These are phyloP conservation scores for Kluyveromyces marxianus DNA, from an alignment of 1,139 yeast genomes.

Conservation along the genomic window DNA sequence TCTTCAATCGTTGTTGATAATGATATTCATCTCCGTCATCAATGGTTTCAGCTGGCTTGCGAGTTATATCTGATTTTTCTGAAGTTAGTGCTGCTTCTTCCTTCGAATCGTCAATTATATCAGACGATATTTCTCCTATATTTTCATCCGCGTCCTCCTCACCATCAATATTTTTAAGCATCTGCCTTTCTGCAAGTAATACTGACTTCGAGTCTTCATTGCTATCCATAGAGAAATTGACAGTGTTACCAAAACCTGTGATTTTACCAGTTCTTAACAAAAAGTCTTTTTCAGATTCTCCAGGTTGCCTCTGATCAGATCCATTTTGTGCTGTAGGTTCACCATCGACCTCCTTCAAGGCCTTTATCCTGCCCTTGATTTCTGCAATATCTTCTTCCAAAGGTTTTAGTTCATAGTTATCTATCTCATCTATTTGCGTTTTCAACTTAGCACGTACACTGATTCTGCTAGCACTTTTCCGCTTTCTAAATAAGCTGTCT, in stretches of 20 bases:
- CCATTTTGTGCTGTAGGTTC: constrained; percentile 13
- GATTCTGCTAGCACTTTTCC: constrained; percentile 53
- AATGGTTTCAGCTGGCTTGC: constrained; percentile 22
- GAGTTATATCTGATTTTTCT: constrained; percentile 5
- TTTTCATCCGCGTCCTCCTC: constrained; percentile 10
- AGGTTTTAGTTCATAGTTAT: constrained; percentile 45
- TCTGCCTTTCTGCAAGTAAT: constrained; percentile 3
- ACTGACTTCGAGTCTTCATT: constrained; percentile 19
- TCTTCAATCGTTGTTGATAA: constrained; percentile 50
- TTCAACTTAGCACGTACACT: constrained; percentile 53
- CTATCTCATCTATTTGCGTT: constrained; percentile 49
- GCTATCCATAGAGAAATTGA: constrained; percentile 38
- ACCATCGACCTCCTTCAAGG: constrained; percentile 21
- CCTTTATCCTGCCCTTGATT: constrained; percentile 47
- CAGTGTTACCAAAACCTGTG: constrained; percentile 82
- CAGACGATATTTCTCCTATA: not conserved
- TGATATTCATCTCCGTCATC: constrained; percentile 76
- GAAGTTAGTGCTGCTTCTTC: constrained; percentile 1
- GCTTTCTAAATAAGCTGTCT: constrained; percentile 39
- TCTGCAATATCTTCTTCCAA: constrained; percentile 57
- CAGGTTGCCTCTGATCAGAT: constrained; percentile 36
- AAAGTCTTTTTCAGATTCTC: constrained; percentile 72
- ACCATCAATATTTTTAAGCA: constrained; percentile 5
- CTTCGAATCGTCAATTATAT: not conserved
- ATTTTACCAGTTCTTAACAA: constrained; percentile 84